Conservation (phyloP, 139 green algal species). For the Chloropicon primus region DNA sequence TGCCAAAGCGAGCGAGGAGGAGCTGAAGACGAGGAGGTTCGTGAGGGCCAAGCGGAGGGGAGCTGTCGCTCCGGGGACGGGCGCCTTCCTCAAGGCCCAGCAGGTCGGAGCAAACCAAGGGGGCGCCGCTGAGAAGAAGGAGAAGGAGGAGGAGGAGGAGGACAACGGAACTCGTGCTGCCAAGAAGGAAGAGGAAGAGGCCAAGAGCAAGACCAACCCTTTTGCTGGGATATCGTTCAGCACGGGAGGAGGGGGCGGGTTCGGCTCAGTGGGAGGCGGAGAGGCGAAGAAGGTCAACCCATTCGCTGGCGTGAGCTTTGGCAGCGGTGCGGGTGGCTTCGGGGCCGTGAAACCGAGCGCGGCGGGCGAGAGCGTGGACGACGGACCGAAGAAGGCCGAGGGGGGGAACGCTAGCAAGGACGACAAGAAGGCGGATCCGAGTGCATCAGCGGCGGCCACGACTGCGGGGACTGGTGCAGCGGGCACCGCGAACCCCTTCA, state of each 20-base stretch:
- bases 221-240: neutral
- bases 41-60: slow-evolving; percentile 7
- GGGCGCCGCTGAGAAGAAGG: too few species aligned
- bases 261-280: too few species aligned
- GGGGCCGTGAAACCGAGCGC: neutral
- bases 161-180: too few species aligned
- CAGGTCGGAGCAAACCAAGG: too few species aligned
- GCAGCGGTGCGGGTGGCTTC: neutral
- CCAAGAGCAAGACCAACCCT: too few species aligned
- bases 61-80: neutral
- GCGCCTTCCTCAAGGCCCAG: neutral
- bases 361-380: neutral
- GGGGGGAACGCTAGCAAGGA: neutral
- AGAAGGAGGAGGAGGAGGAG: too few species aligned
- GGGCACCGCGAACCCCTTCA: neutral
- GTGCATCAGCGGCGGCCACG: too few species aligned
- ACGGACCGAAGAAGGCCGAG: neutral
- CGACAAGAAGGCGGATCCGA: neutral
- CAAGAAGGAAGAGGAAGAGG: too few species aligned
- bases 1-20: slow-evolving; percentile 32
- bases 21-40: slow-evolving; percentile 39
- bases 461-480: too few species aligned
- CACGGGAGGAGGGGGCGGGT: neutral
- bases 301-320: slow-evolving; percentile 34
- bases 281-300: slow-evolving; percentile 27